These are phyloP conservation scores for Cutaneotrichosporon curvatum DNA, from an alignment of 1,284 basidiomycete genomes.

Conservation along the genomic window DNA sequence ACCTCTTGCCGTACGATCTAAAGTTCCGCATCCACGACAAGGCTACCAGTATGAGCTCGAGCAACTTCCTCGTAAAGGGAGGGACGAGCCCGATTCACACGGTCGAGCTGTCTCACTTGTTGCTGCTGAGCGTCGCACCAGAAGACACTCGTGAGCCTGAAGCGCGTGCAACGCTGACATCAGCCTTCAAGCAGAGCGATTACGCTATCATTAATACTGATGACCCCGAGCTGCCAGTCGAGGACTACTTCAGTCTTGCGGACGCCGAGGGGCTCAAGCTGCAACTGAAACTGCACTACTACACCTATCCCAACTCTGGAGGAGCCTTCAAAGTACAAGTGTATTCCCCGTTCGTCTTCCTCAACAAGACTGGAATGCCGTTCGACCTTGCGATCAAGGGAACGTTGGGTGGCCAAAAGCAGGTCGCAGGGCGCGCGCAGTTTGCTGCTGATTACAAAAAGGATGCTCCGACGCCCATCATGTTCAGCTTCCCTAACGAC, in stretches of 20 bases:
- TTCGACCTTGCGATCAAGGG: constrained; percentile 71
- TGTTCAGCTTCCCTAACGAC: constrained; percentile 75
- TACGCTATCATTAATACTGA: constrained; percentile 97
- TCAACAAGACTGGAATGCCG: constrained; percentile 89
- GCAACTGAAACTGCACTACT: constrained; percentile 77
- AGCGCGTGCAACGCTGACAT: constrained; percentile 50
- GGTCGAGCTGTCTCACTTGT: constrained; percentile 85
- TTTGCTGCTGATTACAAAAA: constrained; percentile 50
- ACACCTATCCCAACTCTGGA: constrained; percentile 81
- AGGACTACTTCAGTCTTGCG: constrained; percentile 52
- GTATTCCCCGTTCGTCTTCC: constrained; percentile 82
- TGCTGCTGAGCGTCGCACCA: constrained; percentile 83
- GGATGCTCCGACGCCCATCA: constrained; percentile 61
- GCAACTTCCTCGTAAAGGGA: constrained; percentile 85
- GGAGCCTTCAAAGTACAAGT: constrained; percentile 99
- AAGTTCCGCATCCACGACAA: constrained; percentile 97
- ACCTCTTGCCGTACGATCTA: constrained; percentile 89
- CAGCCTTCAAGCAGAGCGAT: constrained; percentile 89
- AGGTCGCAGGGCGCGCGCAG: constrained; percentile 71
- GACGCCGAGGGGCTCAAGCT: constrained; percentile 74
- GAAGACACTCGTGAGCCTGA: constrained; percentile 60
- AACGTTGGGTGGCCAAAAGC: constrained; percentile 64
- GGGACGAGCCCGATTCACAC: constrained; percentile 96
- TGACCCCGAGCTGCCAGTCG: constrained; percentile 57
- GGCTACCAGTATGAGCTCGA: constrained; percentile 72